phyloP scores from a whole-genome alignment of 495 filamentous ascomycete genomes.

The Aspergillus nidulans region DNA sequence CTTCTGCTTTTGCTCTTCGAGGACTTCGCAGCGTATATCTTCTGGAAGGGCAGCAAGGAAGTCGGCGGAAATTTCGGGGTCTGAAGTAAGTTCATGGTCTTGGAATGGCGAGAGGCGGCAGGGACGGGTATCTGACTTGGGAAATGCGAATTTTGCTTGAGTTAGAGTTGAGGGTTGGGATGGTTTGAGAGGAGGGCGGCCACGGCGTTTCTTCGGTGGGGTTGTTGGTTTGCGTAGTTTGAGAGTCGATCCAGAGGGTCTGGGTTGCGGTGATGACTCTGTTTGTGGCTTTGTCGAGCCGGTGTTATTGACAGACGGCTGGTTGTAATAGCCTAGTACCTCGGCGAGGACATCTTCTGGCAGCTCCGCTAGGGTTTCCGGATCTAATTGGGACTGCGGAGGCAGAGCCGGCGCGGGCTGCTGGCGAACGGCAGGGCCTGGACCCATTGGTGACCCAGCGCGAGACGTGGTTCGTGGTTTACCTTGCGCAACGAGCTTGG shows the following conservation, averaged over 20 bases:
- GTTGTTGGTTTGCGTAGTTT: constrained; percentile 47
- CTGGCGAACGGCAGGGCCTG: constrained; percentile 18
- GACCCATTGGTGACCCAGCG: constrained; percentile 18
- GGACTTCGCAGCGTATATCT: constrained; percentile 71
- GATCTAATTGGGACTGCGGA: constrained; percentile 60
- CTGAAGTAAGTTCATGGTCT: not conserved
- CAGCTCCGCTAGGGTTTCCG: constrained; percentile 68
- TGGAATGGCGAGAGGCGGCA: not conserved
- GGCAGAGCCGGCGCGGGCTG: constrained; percentile 29
- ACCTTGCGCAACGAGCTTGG: constrained; percentile 56
- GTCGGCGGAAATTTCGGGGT: constrained; percentile 49
- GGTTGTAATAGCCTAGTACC: constrained; percentile 63
- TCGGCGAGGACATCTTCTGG: constrained; percentile 82
- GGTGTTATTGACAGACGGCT: constrained; percentile 17
- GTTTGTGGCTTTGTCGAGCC: constrained; percentile 23
- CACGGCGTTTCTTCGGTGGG: constrained; percentile 55
- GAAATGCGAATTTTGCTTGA: constrained; percentile 62
- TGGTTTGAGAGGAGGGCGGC: constrained; percentile 40
- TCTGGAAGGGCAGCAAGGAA: constrained; percentile 80
- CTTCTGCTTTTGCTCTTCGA: constrained; percentile 69
- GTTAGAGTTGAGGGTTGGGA: constrained; percentile 42
- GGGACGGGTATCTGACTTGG: constrained; percentile 15
- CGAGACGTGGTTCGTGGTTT: constrained; percentile 29
- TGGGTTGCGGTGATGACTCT: constrained; percentile 34
- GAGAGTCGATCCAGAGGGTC: constrained; percentile 27